These are phyloP conservation scores for Falciphora oryzae DNA, from an alignment of 2,329 filamentous ascomycete species.

Conservation along the genomic window DNA sequence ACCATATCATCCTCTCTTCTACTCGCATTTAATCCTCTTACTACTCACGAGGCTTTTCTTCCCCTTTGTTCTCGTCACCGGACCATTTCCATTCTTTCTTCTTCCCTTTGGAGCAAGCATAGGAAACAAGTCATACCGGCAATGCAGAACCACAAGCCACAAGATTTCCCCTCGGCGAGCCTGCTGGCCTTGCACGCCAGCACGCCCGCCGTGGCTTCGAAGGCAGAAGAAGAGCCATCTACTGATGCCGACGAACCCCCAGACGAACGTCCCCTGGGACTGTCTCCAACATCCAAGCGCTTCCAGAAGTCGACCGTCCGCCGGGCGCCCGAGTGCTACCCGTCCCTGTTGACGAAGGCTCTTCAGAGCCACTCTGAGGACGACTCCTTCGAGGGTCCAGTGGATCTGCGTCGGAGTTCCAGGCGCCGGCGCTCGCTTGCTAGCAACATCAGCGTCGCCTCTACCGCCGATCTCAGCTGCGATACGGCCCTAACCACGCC, in stretches of 20 bases:
- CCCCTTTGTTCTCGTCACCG: neutral
- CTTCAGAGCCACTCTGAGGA: conserved; percentile 64
- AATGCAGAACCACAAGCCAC: neutral
- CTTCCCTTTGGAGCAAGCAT: conserved; percentile 13
- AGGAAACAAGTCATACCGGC: conserved; percentile 15
- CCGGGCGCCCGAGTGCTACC: conserved; percentile 51
- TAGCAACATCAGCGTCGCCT: conserved; percentile 74
- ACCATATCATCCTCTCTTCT: conserved; percentile 20
- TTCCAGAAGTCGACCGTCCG: conserved; percentile 44
- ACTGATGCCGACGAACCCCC: conserved; percentile 87
- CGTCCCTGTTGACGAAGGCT: conserved; percentile 83
- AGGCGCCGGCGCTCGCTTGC: conserved; percentile 59
- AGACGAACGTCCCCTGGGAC: conserved; percentile 41
- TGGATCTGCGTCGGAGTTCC: conserved; percentile 26
- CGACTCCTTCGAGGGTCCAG: conserved; percentile 34
- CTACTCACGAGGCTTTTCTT: neutral
- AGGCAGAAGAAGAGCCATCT: conserved; percentile 54
- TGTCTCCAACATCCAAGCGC: conserved; percentile 26
- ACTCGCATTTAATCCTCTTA: neutral
- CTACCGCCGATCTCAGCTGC: conserved; percentile 89
- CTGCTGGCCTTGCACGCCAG: conserved; percentile 41
- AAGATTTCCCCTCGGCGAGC: conserved; percentile 28
- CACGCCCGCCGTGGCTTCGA: conserved; percentile 35
- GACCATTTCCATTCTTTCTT: neutral
- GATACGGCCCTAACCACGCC: conserved; percentile 89